A percentile compares a stretch with the other conserved stretches of the same genome.
Conservation (phyloP, 1,284 basidiomycete species). For the Coniferiporia sulphurascens region DNA sequence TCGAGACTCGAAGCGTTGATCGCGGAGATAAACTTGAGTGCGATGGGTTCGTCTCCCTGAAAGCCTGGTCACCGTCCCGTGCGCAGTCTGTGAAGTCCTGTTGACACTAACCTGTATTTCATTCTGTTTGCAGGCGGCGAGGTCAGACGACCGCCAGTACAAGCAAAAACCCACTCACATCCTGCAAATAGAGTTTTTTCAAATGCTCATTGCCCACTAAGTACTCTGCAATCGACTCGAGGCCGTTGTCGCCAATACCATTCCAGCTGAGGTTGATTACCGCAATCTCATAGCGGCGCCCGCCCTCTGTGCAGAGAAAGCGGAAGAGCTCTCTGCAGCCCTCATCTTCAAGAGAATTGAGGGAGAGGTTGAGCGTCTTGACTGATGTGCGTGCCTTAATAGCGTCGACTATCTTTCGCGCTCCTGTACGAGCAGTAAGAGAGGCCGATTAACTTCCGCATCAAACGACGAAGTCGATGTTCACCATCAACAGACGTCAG, state of each 20-base stretch:
- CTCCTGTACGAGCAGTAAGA: slow-evolving; percentile 31
- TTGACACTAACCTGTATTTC: slow-evolving; percentile 23
- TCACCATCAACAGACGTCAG: slow-evolving; percentile 12
- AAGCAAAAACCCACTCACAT: slow-evolving; percentile 37
- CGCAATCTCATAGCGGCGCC: slow-evolving; percentile 41
- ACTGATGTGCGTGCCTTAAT: slow-evolving; percentile 40
- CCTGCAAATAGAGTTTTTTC: slow-evolving; percentile 47
- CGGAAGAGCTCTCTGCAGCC: slow-evolving; percentile 53
- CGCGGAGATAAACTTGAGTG: slow-evolving; percentile 37
- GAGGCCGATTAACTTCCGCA: neutral
- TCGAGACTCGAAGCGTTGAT: slow-evolving; percentile 46
- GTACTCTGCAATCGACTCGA: slow-evolving; percentile 49
- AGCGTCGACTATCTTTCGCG: slow-evolving; percentile 42
- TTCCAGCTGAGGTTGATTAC: slow-evolving; percentile 57
- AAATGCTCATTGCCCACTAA: slow-evolving; percentile 43
- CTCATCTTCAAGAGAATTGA: slow-evolving; percentile 54
- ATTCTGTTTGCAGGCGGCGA: slow-evolving; percentile 22
- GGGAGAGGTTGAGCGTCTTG: slow-evolving; percentile 48
- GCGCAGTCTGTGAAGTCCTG: neutral
- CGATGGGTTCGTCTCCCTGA: slow-evolving; percentile 37
- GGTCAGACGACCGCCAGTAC: slow-evolving; percentile 23
- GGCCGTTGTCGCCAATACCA: slow-evolving; percentile 47
- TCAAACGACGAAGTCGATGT: neutral
- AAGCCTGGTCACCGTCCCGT: neutral
- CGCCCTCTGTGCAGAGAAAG: slow-evolving; percentile 47